Conservation (phyloP, 192 early-diverging fungal species). For the Podochytrium sp. region DNA sequence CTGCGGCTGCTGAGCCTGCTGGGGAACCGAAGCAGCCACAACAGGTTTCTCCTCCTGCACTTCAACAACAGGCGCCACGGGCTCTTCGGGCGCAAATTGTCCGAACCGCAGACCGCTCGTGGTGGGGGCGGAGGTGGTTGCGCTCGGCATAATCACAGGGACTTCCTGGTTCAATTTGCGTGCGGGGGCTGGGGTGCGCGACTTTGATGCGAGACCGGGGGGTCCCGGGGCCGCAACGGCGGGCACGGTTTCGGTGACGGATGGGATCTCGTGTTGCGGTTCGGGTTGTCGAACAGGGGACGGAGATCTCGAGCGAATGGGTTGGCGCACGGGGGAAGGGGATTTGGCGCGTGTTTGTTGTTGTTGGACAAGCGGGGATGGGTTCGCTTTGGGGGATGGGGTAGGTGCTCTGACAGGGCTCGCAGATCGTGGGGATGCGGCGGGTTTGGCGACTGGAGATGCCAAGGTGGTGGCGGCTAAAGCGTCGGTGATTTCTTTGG, state of each 20-base stretch:
- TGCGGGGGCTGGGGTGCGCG: slow-evolving; percentile 45
- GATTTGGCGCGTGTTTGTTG: slow-evolving; percentile 5
- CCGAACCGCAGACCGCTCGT: slow-evolving; percentile 74
- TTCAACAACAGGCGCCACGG: neutral
- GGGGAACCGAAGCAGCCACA: neutral
- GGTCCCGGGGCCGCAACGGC: slow-evolving; percentile 37
- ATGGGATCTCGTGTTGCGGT: neutral
- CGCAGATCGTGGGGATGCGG: slow-evolving; percentile 10
- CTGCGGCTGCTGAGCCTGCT: slow-evolving; percentile 13
- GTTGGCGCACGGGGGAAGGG: neutral
- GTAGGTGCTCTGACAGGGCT: slow-evolving; percentile 21
- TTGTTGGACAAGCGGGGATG: neutral
- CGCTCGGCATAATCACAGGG: slow-evolving; percentile 84
- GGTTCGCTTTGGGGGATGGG: slow-evolving; percentile 4
- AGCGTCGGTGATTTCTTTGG: slow-evolving; percentile 33
- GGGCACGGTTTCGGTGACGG: neutral
- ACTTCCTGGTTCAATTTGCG: slow-evolving; percentile 88
- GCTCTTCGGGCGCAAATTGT: slow-evolving; percentile 51
- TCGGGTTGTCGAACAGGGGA: slow-evolving; percentile 12
- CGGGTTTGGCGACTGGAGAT: neutral
- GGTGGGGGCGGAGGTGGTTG: slow-evolving; percentile 61
- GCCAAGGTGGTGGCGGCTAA: slow-evolving; percentile 12
- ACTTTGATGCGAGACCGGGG: slow-evolving; percentile 48
- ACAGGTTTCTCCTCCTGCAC: slow-evolving; percentile 1
- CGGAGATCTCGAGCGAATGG: neutral